Conservation (phyloP, 2,329 filamentous ascomycete genomes). For the Xylaria digitata region DNA sequence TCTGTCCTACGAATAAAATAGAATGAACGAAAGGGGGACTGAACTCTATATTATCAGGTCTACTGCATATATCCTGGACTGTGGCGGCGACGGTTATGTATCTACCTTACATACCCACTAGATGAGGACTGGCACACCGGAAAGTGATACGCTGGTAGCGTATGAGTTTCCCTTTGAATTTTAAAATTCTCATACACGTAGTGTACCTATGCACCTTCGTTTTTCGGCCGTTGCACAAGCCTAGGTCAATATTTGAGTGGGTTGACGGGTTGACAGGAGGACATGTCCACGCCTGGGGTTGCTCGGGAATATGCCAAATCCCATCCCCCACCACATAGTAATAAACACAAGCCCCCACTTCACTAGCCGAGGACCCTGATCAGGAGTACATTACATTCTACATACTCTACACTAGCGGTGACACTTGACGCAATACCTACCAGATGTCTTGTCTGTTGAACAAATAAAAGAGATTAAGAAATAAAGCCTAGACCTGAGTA, state of each 20-base stretch:
- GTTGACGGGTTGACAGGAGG: too few species aligned
- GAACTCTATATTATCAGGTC: background rate
- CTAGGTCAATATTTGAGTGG: too few species aligned
- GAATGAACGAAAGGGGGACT: background rate
- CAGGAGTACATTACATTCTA: background rate
- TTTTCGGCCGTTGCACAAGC: too few species aligned
- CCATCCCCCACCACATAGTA: background rate
- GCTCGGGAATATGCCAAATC: background rate
- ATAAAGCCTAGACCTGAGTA: background rate
- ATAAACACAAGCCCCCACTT: constrained; percentile 6
- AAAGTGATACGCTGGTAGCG: too few species aligned
- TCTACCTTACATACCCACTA: too few species aligned
- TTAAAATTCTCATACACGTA: too few species aligned
- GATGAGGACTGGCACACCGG: too few species aligned
- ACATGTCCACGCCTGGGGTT: too few species aligned
- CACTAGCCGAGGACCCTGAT: background rate
- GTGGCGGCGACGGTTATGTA: background rate
- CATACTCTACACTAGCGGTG: background rate
- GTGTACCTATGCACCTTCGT: too few species aligned
- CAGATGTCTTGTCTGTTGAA: background rate
- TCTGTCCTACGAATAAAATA: background rate
- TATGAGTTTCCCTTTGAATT: too few species aligned
- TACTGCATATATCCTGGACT: too few species aligned
- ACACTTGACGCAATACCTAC: constrained; percentile 7
- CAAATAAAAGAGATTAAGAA: too few species aligned